Conservation (phyloP, 768 basidiomycete species). For the Hygrocybe coccinea region DNA sequence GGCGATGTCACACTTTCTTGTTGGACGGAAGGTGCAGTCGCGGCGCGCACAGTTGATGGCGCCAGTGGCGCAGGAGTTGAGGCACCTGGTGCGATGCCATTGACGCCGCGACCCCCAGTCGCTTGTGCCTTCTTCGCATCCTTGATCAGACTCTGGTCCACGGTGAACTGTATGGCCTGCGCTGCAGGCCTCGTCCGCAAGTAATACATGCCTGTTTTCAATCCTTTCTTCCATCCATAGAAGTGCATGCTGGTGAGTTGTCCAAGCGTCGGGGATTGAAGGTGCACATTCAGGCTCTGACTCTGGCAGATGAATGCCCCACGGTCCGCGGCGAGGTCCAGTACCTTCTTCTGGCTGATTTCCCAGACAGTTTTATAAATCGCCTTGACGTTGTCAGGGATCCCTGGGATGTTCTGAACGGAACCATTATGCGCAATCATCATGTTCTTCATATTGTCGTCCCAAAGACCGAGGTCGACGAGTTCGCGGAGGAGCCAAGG, state of each 20-base stretch:
- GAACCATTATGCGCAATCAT: conserved; percentile 96
- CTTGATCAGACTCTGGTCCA: conserved; percentile 77
- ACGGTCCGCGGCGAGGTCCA: conserved; percentile 97
- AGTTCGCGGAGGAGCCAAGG: conserved; percentile 99
- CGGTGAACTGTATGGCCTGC: conserved; percentile 96
- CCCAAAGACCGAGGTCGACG: conserved; percentile 91
- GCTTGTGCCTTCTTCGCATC: conserved; percentile 49
- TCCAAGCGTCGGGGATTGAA: conserved; percentile 82
- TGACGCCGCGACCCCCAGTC: conserved; percentile 22
- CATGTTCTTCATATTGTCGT: conserved; percentile 98
- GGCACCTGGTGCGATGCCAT: conserved; percentile 22
- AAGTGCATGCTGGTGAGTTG: conserved; percentile 97
- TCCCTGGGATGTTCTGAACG: conserved; percentile 78
- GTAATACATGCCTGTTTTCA: conserved; percentile 99
- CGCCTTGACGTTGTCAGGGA: conserved; percentile 88
- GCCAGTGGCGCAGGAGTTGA: conserved; percentile 32
- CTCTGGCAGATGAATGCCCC: conserved; percentile 97
- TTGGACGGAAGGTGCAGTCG: not conserved
- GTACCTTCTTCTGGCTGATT: conserved; percentile 96
- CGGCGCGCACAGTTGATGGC: conserved; percentile 26
- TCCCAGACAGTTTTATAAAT: conserved; percentile 99
- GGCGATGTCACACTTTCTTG: not conserved
- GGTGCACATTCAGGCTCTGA: conserved; percentile 90
- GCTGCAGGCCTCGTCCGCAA: conserved; percentile 91
- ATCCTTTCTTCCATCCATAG: conserved; percentile 99